A percentile compares a stretch with the other conserved stretches of the same genome.
These are phyloP conservation scores for Candida albicans DNA, from an alignment of 1,139 yeast species.

Conservation along the genomic window DNA sequence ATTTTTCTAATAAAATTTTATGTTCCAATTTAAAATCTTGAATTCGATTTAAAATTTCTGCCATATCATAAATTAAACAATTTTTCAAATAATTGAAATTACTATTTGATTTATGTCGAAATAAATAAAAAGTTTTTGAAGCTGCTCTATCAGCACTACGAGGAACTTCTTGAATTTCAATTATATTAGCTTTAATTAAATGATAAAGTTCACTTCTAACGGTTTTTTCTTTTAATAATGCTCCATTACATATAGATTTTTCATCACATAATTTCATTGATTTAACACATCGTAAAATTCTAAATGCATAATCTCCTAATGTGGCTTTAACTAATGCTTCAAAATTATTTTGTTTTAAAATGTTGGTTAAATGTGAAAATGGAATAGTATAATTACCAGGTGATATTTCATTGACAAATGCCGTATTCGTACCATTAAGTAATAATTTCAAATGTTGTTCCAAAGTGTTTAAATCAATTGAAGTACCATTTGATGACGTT, in stretches of 20 bases:
- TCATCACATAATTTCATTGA: constrained; percentile 77
- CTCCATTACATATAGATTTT: constrained; percentile 73
- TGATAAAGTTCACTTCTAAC: constrained; percentile 65
- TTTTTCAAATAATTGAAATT: constrained; percentile 48
- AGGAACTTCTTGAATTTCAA: constrained; percentile 89
- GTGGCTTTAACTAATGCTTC: constrained; percentile 62
- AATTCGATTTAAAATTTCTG: constrained; percentile 57
- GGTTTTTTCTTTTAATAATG: constrained; percentile 72
- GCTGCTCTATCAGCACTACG: constrained; percentile 92
- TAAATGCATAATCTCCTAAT: constrained; percentile 55
- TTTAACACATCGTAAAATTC: constrained; percentile 69
- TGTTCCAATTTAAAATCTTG: constrained; percentile 61
- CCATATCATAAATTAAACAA: constrained; percentile 49
- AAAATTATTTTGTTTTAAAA: constrained; percentile 54
- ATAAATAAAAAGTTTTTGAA: constrained; percentile 79
- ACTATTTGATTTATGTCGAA: constrained; percentile 66
- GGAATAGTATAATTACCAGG: constrained; percentile 47
- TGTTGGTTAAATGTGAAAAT: constrained; percentile 40
- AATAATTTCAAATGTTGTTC: constrained; percentile 56
- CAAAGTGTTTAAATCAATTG: constrained; percentile 21
- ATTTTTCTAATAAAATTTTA: constrained; percentile 68
- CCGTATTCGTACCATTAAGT: constrained; percentile 39
- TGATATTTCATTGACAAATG: constrained; percentile 46
- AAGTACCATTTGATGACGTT: constrained; percentile 11
- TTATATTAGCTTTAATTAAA: constrained; percentile 55